Evolutionary conservation across 768 basidiomycete genomes (phyloP).

Genomic region (Glaciozyma martinii): DNA sequence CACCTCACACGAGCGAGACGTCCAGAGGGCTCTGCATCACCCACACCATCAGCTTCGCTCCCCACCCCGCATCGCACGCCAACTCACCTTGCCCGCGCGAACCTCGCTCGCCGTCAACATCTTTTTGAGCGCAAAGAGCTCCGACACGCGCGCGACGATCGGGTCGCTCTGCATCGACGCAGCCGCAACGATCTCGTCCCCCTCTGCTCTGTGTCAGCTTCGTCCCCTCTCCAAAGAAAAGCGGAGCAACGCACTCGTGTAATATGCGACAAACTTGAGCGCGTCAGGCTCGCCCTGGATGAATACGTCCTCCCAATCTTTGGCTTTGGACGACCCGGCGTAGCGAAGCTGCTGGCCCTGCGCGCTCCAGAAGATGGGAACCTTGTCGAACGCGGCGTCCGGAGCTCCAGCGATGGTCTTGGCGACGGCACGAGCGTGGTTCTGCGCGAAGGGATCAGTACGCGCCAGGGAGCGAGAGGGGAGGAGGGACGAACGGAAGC

Average conservation of each 20-base stretch:
- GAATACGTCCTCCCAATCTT: slow-evolving; percentile 62
- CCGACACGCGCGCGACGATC: slow-evolving; percentile 59
- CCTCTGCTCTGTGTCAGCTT: neutral
- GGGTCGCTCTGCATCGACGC: slow-evolving; percentile 31
- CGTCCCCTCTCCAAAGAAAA: slow-evolving; percentile 44
- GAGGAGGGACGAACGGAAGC: slow-evolving; percentile 45
- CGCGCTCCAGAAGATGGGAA: slow-evolving; percentile 81
- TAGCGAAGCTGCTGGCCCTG: slow-evolving; percentile 83
- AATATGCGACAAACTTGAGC: slow-evolving; percentile 80
- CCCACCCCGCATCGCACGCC: too few relatives aligned
- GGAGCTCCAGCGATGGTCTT: slow-evolving; percentile 58
- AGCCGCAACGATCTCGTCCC: slow-evolving; percentile 29
- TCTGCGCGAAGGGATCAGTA: slow-evolving; percentile 36
- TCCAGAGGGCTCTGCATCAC: too few relatives aligned
- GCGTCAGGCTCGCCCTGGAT: slow-evolving; percentile 65
- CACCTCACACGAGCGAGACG: too few relatives aligned
- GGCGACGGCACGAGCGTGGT: slow-evolving; percentile 76
- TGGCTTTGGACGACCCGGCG: slow-evolving; percentile 55
- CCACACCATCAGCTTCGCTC: too few relatives aligned
- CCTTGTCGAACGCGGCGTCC: slow-evolving; percentile 59
- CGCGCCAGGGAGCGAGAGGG: neutral
- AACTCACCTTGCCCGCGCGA: slow-evolving; percentile 52
- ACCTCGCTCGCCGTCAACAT: slow-evolving; percentile 74
- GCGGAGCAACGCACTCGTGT: slow-evolving; percentile 39
- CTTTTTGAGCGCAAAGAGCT: slow-evolving; percentile 63